Conservation (phyloP, 257 asterid species). For the Coffea eugenioides region DNA sequence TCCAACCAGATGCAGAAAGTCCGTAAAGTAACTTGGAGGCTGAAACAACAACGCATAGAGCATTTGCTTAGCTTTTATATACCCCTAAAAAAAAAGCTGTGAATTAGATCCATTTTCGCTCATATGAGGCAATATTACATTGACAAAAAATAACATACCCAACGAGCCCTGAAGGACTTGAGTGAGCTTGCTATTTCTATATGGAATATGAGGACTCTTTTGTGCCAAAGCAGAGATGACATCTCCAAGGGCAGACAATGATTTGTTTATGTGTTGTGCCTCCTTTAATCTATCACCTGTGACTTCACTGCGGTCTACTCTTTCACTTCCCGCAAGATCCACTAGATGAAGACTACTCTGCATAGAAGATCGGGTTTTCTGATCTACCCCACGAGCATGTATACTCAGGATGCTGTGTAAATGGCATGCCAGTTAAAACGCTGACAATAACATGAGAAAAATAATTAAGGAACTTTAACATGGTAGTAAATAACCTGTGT, state of each 20-base stretch:
- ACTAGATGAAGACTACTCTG: constrained; percentile 94
- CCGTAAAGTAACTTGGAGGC: neutral
- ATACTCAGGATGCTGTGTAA: constrained; percentile 65
- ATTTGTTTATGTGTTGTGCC: constrained; percentile 93
- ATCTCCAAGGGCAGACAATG: constrained; percentile 95
- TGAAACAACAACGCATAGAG: neutral
- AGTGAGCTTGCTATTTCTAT: constrained; percentile 96
- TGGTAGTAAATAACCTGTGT: constrained; percentile 57
- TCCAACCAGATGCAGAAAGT: neutral
- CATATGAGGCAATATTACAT: neutral
- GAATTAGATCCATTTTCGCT: neutral
- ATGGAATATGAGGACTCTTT: constrained; percentile 82
- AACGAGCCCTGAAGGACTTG: constrained; percentile 96
- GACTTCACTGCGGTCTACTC: constrained; percentile 96
- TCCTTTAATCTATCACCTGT: constrained; percentile 94
- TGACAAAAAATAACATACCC: constrained; percentile 37
- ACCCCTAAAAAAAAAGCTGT: neutral
- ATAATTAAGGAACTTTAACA: neutral
- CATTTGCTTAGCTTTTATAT: neutral
- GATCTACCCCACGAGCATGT: constrained; percentile 67
- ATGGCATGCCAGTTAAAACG: constrained; percentile 11
- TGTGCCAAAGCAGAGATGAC: constrained; percentile 90
- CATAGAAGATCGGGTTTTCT: constrained; percentile 60
- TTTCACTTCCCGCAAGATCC: constrained; percentile 98
- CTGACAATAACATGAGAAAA: neutral